A percentile compares a stretch with the other conserved stretches of the same genome.
phyloP scores from a whole-genome alignment of 108 stramenopile genomes.

The Cyclotella sp. region DNA sequence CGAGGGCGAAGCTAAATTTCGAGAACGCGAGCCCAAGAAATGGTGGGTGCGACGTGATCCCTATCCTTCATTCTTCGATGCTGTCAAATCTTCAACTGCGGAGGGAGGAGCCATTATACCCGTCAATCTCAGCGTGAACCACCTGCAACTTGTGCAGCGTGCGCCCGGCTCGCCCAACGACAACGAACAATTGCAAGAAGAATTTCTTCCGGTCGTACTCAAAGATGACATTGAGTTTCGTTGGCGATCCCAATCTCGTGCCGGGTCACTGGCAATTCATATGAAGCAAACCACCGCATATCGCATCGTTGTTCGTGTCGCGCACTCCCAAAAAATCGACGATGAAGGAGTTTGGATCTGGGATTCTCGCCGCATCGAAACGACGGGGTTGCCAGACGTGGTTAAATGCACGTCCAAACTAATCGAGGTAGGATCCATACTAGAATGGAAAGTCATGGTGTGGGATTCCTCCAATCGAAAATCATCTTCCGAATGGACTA shows the following conservation, averaged over 20 bases:
- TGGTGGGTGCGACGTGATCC: slow-evolving; percentile 38
- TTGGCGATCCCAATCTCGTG: slow-evolving; percentile 36
- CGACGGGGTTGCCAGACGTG: slow-evolving; percentile 43
- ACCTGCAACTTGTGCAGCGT: slow-evolving; percentile 32
- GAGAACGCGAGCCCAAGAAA: slow-evolving; percentile 28
- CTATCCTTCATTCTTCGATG: not conserved
- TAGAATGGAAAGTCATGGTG: slow-evolving; percentile 45
- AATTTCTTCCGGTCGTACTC: slow-evolving; percentile 44
- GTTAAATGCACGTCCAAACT: slow-evolving; percentile 19
- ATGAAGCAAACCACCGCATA: slow-evolving; percentile 30
- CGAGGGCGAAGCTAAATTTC: not conserved
- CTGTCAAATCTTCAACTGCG: not conserved
- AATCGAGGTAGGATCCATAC: slow-evolving; percentile 22
- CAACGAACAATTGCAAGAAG: slow-evolving; percentile 18
- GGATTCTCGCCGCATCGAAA: slow-evolving; percentile 41
- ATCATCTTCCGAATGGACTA: slow-evolving; percentile 42
- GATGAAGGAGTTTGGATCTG: slow-evolving; percentile 18
- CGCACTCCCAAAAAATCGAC: slow-evolving; percentile 8
- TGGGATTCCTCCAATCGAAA: slow-evolving; percentile 31
- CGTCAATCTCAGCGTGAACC: slow-evolving; percentile 51
- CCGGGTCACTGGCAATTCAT: slow-evolving; percentile 10
- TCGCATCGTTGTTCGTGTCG: slow-evolving; percentile 38
- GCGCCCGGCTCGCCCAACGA: slow-evolving; percentile 40
- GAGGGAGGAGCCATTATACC: slow-evolving; percentile 35
- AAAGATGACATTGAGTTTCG: slow-evolving; percentile 40